Evolutionary conservation across 345 rosid genomes (phyloP).

Genomic region (Gossypium stocksii): DNA sequence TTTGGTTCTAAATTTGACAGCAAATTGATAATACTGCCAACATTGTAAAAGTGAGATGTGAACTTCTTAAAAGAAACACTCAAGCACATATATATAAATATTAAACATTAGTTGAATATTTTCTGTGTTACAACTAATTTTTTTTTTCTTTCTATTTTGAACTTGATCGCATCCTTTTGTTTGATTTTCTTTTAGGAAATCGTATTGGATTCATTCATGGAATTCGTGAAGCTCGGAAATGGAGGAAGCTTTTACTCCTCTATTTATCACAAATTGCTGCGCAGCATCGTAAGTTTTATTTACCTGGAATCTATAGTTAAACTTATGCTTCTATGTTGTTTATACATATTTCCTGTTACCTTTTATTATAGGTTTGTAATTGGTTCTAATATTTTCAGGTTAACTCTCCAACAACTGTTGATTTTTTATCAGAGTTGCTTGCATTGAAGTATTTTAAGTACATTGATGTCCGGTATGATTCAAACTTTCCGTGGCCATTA

Average conservation of each 20-base stretch:
- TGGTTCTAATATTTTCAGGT: constrained; percentile 37
- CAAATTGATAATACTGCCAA: too few relatives aligned
- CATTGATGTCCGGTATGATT: constrained; percentile 64
- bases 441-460: constrained; percentile 68
- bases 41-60: too few relatives aligned
- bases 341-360: neutral
- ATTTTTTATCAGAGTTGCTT: constrained; percentile 47
- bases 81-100: too few relatives aligned
- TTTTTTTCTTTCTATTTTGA: neutral
- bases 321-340: neutral
- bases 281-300: constrained; percentile 50
- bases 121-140: neutral
- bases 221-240: constrained; percentile 66
- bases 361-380: neutral
- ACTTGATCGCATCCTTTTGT: neutral
- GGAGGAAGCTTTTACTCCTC: constrained; percentile 66
- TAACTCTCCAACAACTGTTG: constrained; percentile 36
- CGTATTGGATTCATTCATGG: constrained; percentile 76
- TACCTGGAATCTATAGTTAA: neutral
- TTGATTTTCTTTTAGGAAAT: constrained; percentile 47
- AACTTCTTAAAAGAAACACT: too few relatives aligned
- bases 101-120: too few relatives aligned
- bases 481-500: neutral
- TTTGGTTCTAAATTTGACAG: too few relatives aligned
- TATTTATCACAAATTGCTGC: constrained; percentile 61